phyloP scores from a whole-genome alignment of 108 stramenopile species.

The Nannochloropsis granulata region DNA sequence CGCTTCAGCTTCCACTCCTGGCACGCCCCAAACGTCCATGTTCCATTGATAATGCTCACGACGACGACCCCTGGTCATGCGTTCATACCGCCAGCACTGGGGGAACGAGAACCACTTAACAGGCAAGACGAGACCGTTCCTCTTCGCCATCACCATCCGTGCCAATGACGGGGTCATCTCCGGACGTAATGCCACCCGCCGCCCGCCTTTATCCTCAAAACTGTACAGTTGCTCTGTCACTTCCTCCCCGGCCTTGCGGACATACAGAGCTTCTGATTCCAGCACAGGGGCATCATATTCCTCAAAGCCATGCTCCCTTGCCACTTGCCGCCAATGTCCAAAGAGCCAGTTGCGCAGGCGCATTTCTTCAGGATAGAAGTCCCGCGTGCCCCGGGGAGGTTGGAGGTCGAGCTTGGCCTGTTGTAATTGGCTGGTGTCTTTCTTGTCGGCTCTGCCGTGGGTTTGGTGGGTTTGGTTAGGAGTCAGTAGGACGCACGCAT shows the following conservation, averaged over 20 bases:
- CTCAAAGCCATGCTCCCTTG: conserved; percentile 62
- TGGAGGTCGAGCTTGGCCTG: conserved; percentile 54
- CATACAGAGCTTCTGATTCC: conserved; percentile 73
- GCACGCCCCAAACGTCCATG: conserved; percentile 48
- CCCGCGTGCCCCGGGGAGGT: conserved; percentile 88
- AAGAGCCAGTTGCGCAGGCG: conserved; percentile 52
- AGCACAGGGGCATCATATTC: conserved; percentile 96
- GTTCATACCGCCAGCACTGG: conserved; percentile 90
- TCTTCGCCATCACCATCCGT: conserved; percentile 90
- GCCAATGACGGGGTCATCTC: conserved; percentile 97
- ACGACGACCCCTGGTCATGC: conserved; percentile 89
- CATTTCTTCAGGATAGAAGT: conserved; percentile 93
- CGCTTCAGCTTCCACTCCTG: conserved; percentile 76
- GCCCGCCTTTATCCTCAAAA: conserved; percentile 88
- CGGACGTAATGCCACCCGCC: conserved; percentile 62
- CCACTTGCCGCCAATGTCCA: conserved; percentile 63
- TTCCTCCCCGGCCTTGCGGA: conserved; percentile 95
- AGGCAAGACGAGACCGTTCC: conserved; percentile 66
- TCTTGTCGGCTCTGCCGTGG: neutral
- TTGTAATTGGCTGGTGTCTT: neutral
- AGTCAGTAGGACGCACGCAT: too few relatives aligned
- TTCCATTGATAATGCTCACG: conserved; percentile 99
- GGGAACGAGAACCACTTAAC: conserved; percentile 93
- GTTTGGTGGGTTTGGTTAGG: too few relatives aligned
- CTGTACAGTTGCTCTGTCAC: conserved; percentile 93